Evolutionary conservation across 2,329 filamentous ascomycete species (phyloP).

Genomic region (Pyrenophora graminea): DNA sequence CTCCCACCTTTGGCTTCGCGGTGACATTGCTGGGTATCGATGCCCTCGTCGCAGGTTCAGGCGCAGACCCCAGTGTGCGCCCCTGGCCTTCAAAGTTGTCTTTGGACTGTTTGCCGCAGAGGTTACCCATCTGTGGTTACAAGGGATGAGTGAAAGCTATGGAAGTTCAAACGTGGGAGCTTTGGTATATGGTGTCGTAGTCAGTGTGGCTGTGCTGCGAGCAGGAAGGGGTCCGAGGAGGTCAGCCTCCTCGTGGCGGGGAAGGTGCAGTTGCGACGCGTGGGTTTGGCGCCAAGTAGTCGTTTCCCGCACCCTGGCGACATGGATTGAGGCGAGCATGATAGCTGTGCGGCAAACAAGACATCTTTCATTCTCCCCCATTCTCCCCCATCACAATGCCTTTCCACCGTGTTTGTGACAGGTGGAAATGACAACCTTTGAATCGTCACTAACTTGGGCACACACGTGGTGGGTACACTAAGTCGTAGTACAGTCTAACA

Average conservation of each 20-base stretch:
- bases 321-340: not conserved
- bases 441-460: constrained; percentile 7
- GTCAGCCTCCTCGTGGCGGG: constrained; percentile 30
- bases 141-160: not conserved
- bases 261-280: constrained; percentile 11
- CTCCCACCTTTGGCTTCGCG: constrained; percentile 51
- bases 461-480: constrained; percentile 10
- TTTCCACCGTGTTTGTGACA: not conserved
- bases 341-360: not conserved
- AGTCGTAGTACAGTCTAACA: constrained; percentile 7
- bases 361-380: not conserved
- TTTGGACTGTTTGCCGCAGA: constrained; percentile 72
- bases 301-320: constrained; percentile 17
- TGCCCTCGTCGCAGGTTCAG: constrained; percentile 50
- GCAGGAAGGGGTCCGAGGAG: constrained; percentile 18
- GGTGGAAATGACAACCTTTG: not conserved
- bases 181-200: constrained; percentile 1
- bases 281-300: constrained; percentile 28
- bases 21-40: constrained; percentile 41
- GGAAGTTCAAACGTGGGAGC: not conserved
- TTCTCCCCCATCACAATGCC: not conserved
- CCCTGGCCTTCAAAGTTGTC: constrained; percentile 71
- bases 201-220: constrained; percentile 22
- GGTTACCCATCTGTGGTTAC: constrained; percentile 72
- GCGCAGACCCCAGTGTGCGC: constrained; percentile 68